Evolutionary conservation across 129 eudicot species (phyloP).

Genomic region (Escallonia herrerae): DNA sequence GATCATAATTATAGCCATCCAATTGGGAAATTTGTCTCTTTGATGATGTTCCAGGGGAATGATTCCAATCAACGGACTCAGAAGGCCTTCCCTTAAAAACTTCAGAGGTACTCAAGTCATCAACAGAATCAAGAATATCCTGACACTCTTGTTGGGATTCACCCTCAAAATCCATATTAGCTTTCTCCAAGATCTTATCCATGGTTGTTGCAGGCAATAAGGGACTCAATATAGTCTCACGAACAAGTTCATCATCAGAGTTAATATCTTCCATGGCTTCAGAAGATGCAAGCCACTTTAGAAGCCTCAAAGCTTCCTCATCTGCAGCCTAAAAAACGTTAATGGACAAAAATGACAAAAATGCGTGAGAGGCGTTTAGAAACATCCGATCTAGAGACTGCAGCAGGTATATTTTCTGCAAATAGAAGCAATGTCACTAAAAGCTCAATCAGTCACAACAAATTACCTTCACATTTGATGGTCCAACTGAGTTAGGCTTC

Average conservation of each 20-base stretch:
- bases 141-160: conserved; percentile 95
- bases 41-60: conserved; percentile 5
- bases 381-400: not conserved
- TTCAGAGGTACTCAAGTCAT: conserved; percentile 32
- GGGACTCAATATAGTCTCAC: conserved; percentile 74
- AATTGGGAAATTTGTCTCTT: conserved; percentile 39
- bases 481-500: conserved; percentile 6
- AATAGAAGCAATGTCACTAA: not conserved
- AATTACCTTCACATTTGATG: conserved; percentile 41
- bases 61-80: conserved; percentile 3
- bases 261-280: conserved; percentile 94
- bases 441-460: not conserved
- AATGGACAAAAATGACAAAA: conserved; percentile 3
- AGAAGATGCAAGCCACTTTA: conserved; percentile 98
- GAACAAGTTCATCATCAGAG: conserved; percentile 93
- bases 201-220: conserved; percentile 73
- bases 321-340: conserved; percentile 37
- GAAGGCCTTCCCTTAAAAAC: conserved; percentile 18
- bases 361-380: conserved; percentile 2
- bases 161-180: conserved; percentile 63
- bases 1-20: conserved; percentile 54
- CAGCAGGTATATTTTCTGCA: not conserved
- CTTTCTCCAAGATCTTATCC: conserved; percentile 72
- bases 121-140: conserved; percentile 91
- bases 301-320: conserved; percentile 69